These are phyloP conservation scores for Citrullus amarus DNA, from an alignment of 306 rosid genomes.

Conservation along the genomic window DNA sequence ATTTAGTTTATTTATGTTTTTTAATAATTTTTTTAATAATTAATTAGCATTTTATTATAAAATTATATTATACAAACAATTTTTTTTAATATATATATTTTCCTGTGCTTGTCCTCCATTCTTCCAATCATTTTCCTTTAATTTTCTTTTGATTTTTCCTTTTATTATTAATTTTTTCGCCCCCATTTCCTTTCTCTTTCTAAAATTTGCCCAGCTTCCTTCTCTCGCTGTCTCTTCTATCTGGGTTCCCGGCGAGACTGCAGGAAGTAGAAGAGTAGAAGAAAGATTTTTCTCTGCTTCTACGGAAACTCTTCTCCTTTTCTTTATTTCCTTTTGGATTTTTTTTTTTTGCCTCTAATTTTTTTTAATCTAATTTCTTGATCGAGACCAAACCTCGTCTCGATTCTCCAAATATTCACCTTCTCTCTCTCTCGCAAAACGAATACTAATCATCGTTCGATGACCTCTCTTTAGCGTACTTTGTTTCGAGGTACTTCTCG, in stretches of 20 bases:
- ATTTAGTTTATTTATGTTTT: too few species aligned
- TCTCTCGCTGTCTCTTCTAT: slow-evolving; percentile 14
- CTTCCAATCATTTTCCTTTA: slow-evolving; percentile 62
- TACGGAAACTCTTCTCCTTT: slow-evolving; percentile 50
- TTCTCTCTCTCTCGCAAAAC: slow-evolving; percentile 21
- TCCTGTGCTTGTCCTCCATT: slow-evolving; percentile 20
- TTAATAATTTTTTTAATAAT: too few species aligned
- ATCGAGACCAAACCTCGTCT: slow-evolving; percentile 18
- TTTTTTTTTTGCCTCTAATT: neutral
- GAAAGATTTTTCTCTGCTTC: slow-evolving; percentile 78
- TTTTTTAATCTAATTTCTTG: slow-evolving; percentile 13
- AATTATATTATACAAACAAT: too few species aligned
- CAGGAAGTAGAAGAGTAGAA: slow-evolving; percentile 83
- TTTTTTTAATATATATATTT: too few species aligned
- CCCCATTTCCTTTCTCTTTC: slow-evolving; percentile 18
- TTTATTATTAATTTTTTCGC: neutral
- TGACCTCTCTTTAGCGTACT: neutral
- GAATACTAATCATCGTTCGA: neutral
- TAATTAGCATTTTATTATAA: too few species aligned
- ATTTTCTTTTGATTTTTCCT: neutral
- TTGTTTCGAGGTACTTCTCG: slow-evolving; percentile 15
- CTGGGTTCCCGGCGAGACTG: slow-evolving; percentile 68
- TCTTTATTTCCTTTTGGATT: neutral
- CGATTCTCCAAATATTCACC: slow-evolving; percentile 18
- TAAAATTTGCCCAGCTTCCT: neutral